Conservation (phyloP, 345 rosid genomes). For the Citrus hindsii region DNA sequence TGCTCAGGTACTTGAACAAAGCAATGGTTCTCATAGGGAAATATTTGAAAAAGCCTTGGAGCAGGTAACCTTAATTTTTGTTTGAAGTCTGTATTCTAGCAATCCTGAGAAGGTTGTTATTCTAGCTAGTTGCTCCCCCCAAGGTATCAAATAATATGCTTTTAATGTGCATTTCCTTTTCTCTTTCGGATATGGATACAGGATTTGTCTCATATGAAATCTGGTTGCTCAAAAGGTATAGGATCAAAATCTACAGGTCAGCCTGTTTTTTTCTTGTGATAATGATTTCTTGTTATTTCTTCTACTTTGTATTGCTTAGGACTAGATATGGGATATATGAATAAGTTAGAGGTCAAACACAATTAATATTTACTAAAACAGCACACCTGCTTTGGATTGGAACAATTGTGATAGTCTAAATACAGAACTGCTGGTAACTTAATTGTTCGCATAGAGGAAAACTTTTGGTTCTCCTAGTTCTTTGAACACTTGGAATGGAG, state of each 20-base stretch:
- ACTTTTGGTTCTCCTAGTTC: background rate
- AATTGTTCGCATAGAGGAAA: background rate
- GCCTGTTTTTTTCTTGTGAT: background rate
- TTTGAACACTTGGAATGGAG: background rate
- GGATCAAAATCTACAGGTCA: constrained; percentile 39
- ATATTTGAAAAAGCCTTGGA: constrained; percentile 44
- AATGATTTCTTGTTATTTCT: background rate
- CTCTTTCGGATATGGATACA: constrained; percentile 26
- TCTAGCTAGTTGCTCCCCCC: background rate
- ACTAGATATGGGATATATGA: background rate
- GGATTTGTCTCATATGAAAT: constrained; percentile 23
- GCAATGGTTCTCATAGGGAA: constrained; percentile 28
- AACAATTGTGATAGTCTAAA: background rate
- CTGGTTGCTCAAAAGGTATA: constrained; percentile 22
- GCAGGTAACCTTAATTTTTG: constrained; percentile 25
- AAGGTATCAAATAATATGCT: background rate
- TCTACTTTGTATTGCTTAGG: background rate
- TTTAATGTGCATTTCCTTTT: constrained; percentile 6
- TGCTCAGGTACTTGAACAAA: constrained; percentile 37
- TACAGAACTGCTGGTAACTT: background rate
- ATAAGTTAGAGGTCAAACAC: background rate
- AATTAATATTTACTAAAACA: background rate
- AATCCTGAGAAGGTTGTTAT: background rate
- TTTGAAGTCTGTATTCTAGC: background rate
- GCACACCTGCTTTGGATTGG: background rate